Conservation (phyloP, 192 early-diverging fungal genomes). For the Cetraspora pellucida region DNA sequence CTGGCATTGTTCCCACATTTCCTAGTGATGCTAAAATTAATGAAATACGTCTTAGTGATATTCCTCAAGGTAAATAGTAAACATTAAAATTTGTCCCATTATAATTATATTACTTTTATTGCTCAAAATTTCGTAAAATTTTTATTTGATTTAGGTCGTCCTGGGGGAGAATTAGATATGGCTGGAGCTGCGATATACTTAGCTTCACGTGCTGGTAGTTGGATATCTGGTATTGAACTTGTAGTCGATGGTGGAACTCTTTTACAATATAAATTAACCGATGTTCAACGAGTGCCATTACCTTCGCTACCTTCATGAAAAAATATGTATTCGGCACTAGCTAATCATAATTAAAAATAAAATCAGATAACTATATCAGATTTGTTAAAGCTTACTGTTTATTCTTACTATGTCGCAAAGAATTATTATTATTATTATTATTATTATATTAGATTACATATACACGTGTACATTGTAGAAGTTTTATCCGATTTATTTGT, state of each 20-base stretch:
- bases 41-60: background rate
- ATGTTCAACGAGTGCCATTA: too few relatives aligned
- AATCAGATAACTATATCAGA: too few relatives aligned
- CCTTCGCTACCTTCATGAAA: too few relatives aligned
- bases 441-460: too few relatives aligned
- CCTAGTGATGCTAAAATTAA: background rate
- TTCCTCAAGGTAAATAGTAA: background rate
- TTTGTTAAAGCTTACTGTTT: too few relatives aligned
- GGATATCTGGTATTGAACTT: background rate
- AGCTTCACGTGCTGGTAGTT: conserved; percentile 13
- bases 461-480: too few relatives aligned
- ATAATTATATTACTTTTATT: background rate
- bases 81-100: background rate
- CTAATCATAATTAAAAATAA: too few relatives aligned
- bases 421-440: too few relatives aligned
- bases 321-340: too few relatives aligned
- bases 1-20: conserved; percentile 63
- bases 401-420: too few relatives aligned
- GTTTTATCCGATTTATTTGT: too few relatives aligned
- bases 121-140: background rate
- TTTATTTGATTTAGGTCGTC: conserved; percentile 1
- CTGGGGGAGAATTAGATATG: conserved; percentile 22
- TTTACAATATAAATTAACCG: background rate
- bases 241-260: conserved; percentile 7
- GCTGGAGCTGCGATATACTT: background rate